A percentile compares a stretch with the other conserved stretches of the same genome.
Evolutionary conservation across 2,329 filamentous ascomycete species (phyloP).

Genomic region (Ceratocystis huliohia): DNA sequence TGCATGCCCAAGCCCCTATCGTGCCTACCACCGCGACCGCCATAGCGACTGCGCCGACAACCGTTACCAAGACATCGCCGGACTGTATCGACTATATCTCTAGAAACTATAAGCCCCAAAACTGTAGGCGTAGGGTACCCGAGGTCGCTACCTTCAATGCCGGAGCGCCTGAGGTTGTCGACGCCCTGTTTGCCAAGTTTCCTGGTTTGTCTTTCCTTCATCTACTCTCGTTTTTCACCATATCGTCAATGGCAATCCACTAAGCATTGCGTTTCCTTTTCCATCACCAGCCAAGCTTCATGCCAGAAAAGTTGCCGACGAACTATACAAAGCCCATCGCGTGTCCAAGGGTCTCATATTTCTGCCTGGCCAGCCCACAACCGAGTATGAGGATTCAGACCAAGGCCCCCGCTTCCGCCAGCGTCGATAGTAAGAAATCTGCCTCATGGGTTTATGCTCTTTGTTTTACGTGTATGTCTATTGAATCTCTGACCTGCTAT

Average conservation of each 20-base stretch:
- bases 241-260: background rate
- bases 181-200: slow-evolving; percentile 9
- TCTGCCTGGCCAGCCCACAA: slow-evolving; percentile 40
- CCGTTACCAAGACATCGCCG: background rate
- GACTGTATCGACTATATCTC: slow-evolving; percentile 1
- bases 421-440: slow-evolving; percentile 41
- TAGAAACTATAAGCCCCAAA: background rate
- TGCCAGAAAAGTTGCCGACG: slow-evolving; percentile 42
- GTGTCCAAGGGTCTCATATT: slow-evolving; percentile 41
- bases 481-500: slow-evolving; percentile 15
- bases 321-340: slow-evolving; percentile 30
- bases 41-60: background rate
- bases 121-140: background rate
- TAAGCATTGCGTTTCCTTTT: slow-evolving; percentile 5
- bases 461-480: background rate
- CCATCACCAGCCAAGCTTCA: slow-evolving; percentile 39
- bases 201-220: slow-evolving; percentile 8
- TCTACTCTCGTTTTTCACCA: background rate
- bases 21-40: background rate
- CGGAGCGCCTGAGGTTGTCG: background rate
- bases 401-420: slow-evolving; percentile 44
- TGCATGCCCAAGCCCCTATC: background rate
- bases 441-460: background rate
- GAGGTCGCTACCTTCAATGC: slow-evolving; percentile 1
- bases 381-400: slow-evolving; percentile 46